A percentile compares a stretch with the other conserved stretches of the same genome.
These are phyloP conservation scores for Lactarius indigo DNA, from an alignment of 768 basidiomycete species.

Conservation along the genomic window DNA sequence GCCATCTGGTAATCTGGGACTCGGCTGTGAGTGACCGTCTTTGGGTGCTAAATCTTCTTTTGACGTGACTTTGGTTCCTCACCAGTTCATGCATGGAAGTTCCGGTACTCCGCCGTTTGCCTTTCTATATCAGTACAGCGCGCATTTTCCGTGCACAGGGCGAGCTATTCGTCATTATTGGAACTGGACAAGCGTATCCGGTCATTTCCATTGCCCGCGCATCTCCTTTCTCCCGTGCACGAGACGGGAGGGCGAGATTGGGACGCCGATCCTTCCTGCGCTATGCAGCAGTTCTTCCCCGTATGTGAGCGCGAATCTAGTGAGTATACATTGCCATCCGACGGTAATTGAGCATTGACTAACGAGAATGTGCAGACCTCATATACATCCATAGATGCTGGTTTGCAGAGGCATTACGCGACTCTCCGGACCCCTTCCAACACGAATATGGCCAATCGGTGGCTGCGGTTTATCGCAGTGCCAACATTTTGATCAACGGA, in stretches of 20 bases:
- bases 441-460: conserved; percentile 48
- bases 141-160: conserved; percentile 38
- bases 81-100: conserved; percentile 39
- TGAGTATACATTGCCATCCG: conserved; percentile 32
- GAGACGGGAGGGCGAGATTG: conserved; percentile 36
- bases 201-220: conserved; percentile 44
- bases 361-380: conserved; percentile 20
- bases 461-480: conserved; percentile 42
- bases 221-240: conserved; percentile 41
- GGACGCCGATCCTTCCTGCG: conserved; percentile 38
- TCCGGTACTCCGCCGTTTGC: conserved; percentile 43
- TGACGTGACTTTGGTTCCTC: background rate
- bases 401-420: conserved; percentile 45
- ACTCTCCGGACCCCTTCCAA: conserved; percentile 39
- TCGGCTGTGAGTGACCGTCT: conserved; percentile 40
- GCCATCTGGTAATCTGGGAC: conserved; percentile 36
- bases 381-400: conserved; percentile 43
- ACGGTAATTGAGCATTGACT: background rate
- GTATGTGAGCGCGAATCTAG: conserved; percentile 44
- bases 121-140: conserved; percentile 43
- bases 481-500: conserved; percentile 41
- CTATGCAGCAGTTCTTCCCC: conserved; percentile 46
- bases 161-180: conserved; percentile 43
- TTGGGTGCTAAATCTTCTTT: background rate
- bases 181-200: conserved; percentile 51